Percentiles rank a stretch among this genome's conserved stretches.
Evolutionary conservation across 441 rosid genomes (phyloP).

Genomic region (Populus trichocarpa): DNA sequence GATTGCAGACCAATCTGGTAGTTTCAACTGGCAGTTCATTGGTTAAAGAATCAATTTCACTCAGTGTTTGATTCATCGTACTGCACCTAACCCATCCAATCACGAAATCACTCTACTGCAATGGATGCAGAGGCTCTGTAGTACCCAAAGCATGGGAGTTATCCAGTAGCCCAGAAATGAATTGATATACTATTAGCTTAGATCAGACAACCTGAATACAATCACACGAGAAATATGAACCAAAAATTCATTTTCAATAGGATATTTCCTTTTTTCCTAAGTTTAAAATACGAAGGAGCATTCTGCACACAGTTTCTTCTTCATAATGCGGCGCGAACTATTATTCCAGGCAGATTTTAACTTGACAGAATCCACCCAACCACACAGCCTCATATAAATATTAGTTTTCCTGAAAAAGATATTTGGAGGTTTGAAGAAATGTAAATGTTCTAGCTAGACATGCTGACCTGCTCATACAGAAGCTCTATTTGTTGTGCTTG

Average conservation of each 20-base stretch:
- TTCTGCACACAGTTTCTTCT: background rate
- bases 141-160: too few species aligned
- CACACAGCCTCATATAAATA: background rate
- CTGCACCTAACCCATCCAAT: too few species aligned
- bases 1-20: background rate
- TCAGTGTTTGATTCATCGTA: background rate
- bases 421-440: background rate
- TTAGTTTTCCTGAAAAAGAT: background rate
- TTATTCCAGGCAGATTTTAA: background rate
- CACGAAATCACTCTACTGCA: too few species aligned
- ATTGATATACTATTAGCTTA: too few species aligned
- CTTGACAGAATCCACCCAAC: background rate
- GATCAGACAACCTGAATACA: too few species aligned
- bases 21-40: background rate
- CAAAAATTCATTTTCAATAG: background rate
- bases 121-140: too few species aligned
- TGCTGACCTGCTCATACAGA: conserved; percentile 78
- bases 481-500: conserved; percentile 90
- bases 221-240: background rate
- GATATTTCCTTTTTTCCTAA: background rate
- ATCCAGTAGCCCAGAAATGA: too few species aligned
- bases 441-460: background rate
- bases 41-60: background rate
- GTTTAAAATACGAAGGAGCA: background rate
- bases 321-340: background rate